Conservation (phyloP, 805 yeast species). For the Candida patagonica region DNA sequence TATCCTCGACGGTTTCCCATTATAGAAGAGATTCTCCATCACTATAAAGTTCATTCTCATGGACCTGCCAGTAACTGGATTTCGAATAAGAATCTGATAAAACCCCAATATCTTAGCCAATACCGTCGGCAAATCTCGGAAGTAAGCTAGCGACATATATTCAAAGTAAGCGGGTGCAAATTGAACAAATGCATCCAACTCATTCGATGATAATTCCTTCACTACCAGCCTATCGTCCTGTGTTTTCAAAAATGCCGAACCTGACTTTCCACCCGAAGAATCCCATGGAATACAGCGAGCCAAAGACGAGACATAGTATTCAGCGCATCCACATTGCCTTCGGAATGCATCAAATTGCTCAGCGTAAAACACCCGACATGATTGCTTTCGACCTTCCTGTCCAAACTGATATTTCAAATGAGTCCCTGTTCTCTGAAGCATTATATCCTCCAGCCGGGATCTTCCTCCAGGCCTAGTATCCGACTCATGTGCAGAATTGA, state of each 20-base stretch:
- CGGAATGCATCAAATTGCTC: constrained; percentile 96
- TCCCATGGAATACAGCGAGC: constrained; percentile 95
- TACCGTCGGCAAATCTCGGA: constrained; percentile 91
- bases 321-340: constrained; percentile 67
- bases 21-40: constrained; percentile 91
- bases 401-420: constrained; percentile 89
- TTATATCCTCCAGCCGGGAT: constrained; percentile 46
- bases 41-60: constrained; percentile 84
- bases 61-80: constrained; percentile 62
- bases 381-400: constrained; percentile 71
- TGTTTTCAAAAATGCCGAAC: constrained; percentile 88
- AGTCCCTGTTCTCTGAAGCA: constrained; percentile 76
- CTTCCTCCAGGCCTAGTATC: constrained; percentile 2
- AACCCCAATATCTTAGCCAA: constrained; percentile 93
- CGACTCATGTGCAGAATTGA: constrained; percentile 2
- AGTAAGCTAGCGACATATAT: constrained; percentile 89
- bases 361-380: constrained; percentile 90
- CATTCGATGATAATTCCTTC: constrained; percentile 80
- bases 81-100: constrained; percentile 84
- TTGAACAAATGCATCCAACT: constrained; percentile 84
- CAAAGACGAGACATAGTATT: constrained; percentile 74
- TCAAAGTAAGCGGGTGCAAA: constrained; percentile 96
- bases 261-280: constrained; percentile 93
- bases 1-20: constrained; percentile 69
- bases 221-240: constrained; percentile 82